Conservation (phyloP, 768 basidiomycete genomes). For the Peribolospora kevripleyi region DNA sequence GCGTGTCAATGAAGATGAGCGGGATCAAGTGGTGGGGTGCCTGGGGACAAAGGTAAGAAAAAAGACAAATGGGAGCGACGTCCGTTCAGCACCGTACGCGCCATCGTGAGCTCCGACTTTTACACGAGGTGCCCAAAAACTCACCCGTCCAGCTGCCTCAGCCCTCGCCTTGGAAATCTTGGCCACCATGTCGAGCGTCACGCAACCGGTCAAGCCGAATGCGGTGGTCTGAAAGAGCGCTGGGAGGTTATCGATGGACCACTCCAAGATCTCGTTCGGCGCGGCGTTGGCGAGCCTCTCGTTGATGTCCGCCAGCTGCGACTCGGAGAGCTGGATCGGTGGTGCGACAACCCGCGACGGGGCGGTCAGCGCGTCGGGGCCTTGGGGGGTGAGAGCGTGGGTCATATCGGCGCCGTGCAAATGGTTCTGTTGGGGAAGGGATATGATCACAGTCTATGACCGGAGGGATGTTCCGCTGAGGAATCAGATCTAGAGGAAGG, state of each 20-base stretch:
- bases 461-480: too few species aligned
- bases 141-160: too few species aligned
- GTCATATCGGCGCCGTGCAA: too few species aligned
- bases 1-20: constrained; percentile 84
- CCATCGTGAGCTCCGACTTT: background rate
- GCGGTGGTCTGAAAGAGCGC: constrained; percentile 81
- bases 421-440: too few species aligned
- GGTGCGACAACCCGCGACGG: too few species aligned
- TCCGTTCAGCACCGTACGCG: background rate
- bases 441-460: too few species aligned
- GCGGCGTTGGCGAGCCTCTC: constrained; percentile 40
- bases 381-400: too few species aligned
- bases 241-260: constrained; percentile 60
- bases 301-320: constrained; percentile 30
- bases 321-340: too few species aligned
- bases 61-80: background rate
- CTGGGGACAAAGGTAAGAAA: background rate
- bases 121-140: too few species aligned
- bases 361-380: background rate
- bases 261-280: constrained; percentile 61
- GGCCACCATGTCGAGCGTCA: constrained; percentile 81
- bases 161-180: constrained; percentile 32
- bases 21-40: constrained; percentile 26
- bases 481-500: too few species aligned
- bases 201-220: constrained; percentile 83